A percentile compares a stretch with the other conserved stretches of the same genome.
Conservation (phyloP, 2,329 filamentous ascomycete species). For the Cercospora janseana region DNA sequence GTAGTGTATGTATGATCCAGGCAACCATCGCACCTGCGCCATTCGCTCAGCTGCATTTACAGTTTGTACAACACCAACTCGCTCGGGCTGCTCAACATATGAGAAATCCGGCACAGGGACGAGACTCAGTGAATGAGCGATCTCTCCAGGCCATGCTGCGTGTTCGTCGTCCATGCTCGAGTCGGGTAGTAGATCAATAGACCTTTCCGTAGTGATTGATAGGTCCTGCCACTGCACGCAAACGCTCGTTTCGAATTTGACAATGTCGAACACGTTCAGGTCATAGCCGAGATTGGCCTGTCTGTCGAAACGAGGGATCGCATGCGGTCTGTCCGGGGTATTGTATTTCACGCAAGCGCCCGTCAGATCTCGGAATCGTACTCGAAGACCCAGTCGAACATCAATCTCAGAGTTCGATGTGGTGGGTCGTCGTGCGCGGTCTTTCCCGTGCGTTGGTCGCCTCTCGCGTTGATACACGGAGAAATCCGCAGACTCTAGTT, state of each 20-base stretch:
- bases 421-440: constrained; percentile 12
- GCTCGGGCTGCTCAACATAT: constrained; percentile 40
- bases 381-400: constrained; percentile 36
- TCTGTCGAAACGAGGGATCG: constrained; percentile 46
- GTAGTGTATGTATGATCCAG: constrained; percentile 56
- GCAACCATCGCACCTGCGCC: constrained; percentile 56
- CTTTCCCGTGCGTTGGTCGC: constrained; percentile 16
- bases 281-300: constrained; percentile 56
- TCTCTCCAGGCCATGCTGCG: constrained; percentile 57
- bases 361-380: constrained; percentile 55
- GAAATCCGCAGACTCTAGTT: constrained; percentile 46
- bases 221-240: constrained; percentile 61
- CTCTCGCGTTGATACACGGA: constrained; percentile 44
- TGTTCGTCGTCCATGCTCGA: constrained; percentile 55
- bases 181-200: constrained; percentile 51
- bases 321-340: constrained; percentile 40
- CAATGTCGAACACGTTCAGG: constrained; percentile 56
- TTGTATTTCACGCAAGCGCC: constrained; percentile 55
- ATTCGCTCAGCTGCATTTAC: constrained; percentile 57
- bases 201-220: constrained; percentile 48
- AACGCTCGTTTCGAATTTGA: constrained; percentile 50
- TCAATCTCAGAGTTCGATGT: constrained; percentile 38
- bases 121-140: constrained; percentile 37
- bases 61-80: constrained; percentile 57
- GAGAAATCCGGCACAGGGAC: constrained; percentile 19